These are phyloP conservation scores for Ajuga reptans DNA, from an alignment of 305 asterid species.

Conservation along the genomic window DNA sequence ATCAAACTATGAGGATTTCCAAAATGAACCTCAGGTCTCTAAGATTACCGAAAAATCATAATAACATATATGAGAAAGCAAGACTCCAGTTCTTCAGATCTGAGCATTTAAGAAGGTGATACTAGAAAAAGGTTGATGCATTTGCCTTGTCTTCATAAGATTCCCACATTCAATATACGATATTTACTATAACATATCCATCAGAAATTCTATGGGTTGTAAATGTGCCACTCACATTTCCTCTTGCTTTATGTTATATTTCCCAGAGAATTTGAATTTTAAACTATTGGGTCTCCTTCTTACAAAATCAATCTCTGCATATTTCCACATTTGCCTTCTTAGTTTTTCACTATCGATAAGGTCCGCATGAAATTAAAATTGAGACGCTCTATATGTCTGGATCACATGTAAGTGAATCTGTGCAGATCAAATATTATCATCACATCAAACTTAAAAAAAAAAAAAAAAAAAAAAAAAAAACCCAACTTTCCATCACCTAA, in stretches of 20 bases:
- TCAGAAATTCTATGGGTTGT: background rate
- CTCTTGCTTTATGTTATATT: background rate
- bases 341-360: background rate
- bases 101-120: slow-evolving; percentile 6
- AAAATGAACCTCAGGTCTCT: background rate
- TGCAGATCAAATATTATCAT: background rate
- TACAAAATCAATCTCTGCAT: background rate
- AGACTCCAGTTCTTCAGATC: background rate
- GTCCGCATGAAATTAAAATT: background rate
- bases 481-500: background rate
- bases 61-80: background rate
- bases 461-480: no score
- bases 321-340: background rate
- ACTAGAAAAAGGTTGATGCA: background rate
- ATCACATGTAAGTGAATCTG: background rate
- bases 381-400: background rate
- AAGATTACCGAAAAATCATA: background rate
- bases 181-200: background rate
- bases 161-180: background rate
- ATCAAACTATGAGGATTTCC: background rate
- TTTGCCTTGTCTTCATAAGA: background rate
- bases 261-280: background rate
- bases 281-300: background rate
- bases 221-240: background rate
- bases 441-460: background rate